Base-by-base conservation (phyloP, 306 rosid species). In the Calophaca sinica region DNA sequence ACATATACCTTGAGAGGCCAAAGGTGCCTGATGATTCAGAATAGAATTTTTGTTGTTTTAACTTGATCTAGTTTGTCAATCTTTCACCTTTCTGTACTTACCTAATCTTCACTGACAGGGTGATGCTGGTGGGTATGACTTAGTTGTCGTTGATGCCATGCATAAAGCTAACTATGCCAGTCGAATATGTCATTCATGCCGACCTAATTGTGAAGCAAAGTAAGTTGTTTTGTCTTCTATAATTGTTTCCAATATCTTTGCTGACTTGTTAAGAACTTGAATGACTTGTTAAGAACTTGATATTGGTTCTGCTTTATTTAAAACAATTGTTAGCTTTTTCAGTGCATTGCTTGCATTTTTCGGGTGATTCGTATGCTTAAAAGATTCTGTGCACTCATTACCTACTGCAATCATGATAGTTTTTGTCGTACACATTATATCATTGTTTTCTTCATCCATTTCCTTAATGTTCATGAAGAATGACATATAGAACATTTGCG, bases 201-300 rank as follows among this genome's bases (percentile, higher is more conserved):
- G 93, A 46, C 99, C 99, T 63, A 94, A 94, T 77, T 94, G 99
- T 80, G 99, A 94, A 86, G 99, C 99, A 53, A 94, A 94, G 99
- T 94, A 82, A 84, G 97, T 76, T 68, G 28, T 70, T 72, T 51
- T 74, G 10, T 53, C 35, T 65, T 72, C 33, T 62, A 4, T 58
- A 38, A 35, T 62, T 60, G 15, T 68, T 83, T n/a, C 48, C 53
- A 29, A 48, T 28, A 41, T 75, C 31, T 58, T 58, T 45, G 44
- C 35, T 46, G 62, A 64, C 54, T 55, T 79, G 36, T 45, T 26
- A 55, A 45, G 55, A 39, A 4, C 53, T 79, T 46, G 45, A 51
- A n/a, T 46, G 62, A 64, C 54, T 55, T 79, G 36, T 45, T 26
- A 55, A 45, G 55, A 39, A 4, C 53, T 79, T 46, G 45, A 51